These are phyloP conservation scores for Raffaelea albimanens DNA, from an alignment of 2,329 filamentous ascomycete genomes.

Conservation along the genomic window DNA sequence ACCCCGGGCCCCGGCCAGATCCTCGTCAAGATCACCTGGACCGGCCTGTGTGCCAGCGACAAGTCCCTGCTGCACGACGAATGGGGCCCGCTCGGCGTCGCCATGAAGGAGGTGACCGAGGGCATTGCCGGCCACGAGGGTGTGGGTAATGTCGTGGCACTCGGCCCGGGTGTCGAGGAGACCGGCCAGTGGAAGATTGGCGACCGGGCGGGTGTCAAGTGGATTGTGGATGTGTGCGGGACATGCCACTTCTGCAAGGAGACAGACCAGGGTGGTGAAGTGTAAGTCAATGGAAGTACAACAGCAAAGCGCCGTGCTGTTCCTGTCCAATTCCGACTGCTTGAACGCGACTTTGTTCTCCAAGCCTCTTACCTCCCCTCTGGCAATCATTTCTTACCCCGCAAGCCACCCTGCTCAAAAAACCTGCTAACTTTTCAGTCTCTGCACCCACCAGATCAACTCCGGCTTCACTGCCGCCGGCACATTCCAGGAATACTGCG, in stretches of 20 bases:
- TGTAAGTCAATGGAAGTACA: no score
- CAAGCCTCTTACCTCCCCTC: background rate
- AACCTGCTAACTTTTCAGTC: background rate
- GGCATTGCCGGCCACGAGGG: conserved; percentile 10
- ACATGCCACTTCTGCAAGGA: conserved; percentile 7
- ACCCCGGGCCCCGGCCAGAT: conserved; percentile 9
- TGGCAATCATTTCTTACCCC: background rate
- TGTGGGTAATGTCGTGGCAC: conserved; percentile 5
- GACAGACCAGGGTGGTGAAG: conserved; percentile 8
- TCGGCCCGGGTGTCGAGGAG: conserved; percentile 4
- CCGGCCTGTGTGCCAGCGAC: conserved; percentile 12
- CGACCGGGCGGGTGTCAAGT: conserved; percentile 10
- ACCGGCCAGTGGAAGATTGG: conserved; percentile 5
- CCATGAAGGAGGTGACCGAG: conserved; percentile 2
- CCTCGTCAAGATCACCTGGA: conserved; percentile 10
- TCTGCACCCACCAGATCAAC: conserved; percentile 4
- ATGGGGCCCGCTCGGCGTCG: conserved; percentile 6
- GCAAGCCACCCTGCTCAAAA: background rate
- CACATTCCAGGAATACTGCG: conserved; percentile 16
- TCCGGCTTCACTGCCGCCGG: conserved; percentile 10
- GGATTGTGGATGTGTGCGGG: conserved; percentile 6
- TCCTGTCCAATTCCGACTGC: no score
- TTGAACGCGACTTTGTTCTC: no score
- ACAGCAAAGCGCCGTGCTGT: no score
- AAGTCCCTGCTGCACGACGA: conserved; percentile 12